A percentile compares a stretch with the other conserved stretches of the same genome.
Evolutionary conservation across 2,329 filamentous ascomycete species (phyloP).

Genomic region (Drechslera avenae): DNA sequence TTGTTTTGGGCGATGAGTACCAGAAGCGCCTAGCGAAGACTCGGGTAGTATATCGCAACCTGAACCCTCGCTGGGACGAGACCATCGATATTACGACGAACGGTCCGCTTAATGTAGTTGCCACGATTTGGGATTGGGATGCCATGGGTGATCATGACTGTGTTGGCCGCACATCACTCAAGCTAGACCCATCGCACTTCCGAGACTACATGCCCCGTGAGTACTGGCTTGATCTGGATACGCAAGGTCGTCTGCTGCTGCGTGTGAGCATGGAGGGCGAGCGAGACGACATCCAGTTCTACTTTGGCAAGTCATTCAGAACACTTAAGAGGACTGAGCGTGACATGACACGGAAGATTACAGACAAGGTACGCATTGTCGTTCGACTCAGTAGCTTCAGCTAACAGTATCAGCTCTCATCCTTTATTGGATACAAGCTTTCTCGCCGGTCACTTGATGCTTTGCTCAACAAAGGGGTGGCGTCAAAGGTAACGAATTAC

Average conservation of each 20-base stretch:
- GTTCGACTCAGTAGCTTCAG: not conserved
- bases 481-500: conserved; percentile 67
- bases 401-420: conserved; percentile 68
- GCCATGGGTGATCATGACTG: conserved; percentile 97
- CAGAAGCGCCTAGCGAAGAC: conserved; percentile 96
- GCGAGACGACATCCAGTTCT: conserved; percentile 96
- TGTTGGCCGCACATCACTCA: conserved; percentile 93
- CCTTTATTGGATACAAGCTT: conserved; percentile 88
- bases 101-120: conserved; percentile 89
- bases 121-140: conserved; percentile 98
- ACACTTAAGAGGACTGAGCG: conserved; percentile 93
- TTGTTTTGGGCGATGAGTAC: conserved; percentile 95
- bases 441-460: conserved; percentile 79
- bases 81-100: conserved; percentile 94
- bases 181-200: conserved; percentile 97
- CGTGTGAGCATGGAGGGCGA: conserved; percentile 99
- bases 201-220: conserved; percentile 93
- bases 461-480: conserved; percentile 74
- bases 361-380: conserved; percentile 76
- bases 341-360: conserved; percentile 98
- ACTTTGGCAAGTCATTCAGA: conserved; percentile 96
- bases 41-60: conserved; percentile 82
- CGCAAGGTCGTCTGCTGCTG: conserved; percentile 85
- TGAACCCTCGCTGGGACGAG: conserved; percentile 97
- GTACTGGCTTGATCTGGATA: conserved; percentile 97